phyloP scores from a whole-genome alignment of 2,329 filamentous ascomycete genomes.

The Fusarium sp. region DNA sequence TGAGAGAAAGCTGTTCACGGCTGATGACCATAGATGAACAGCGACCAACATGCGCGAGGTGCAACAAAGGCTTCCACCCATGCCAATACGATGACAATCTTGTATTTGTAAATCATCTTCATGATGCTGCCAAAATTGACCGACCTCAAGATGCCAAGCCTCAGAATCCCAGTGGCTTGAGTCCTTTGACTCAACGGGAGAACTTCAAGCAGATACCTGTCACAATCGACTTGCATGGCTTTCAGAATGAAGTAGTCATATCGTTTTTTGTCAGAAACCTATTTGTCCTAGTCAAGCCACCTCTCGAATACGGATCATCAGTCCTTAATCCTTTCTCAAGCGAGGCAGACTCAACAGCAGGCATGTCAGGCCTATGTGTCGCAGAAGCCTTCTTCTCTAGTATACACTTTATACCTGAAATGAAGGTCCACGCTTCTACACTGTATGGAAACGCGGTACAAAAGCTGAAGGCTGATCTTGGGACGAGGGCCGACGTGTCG shows the following conservation, averaged over 20 bases:
- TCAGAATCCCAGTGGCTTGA: background rate
- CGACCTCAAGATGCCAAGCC: no score
- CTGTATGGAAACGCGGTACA: background rate
- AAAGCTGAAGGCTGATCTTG: background rate
- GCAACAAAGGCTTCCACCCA: background rate
- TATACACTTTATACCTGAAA: background rate
- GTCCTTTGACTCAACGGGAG: background rate
- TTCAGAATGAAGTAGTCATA: background rate
- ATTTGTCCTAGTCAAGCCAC: background rate
- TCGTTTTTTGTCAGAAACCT: background rate
- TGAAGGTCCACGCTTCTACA: background rate
- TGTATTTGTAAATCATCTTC: background rate
- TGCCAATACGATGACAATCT: background rate
- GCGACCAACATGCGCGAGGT: background rate
- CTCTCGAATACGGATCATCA: background rate
- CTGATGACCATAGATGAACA: background rate
- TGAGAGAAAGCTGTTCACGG: background rate
- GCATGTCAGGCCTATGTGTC: background rate
- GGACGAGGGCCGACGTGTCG: background rate
- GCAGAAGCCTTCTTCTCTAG: background rate
- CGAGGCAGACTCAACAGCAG: background rate
- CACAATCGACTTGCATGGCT: background rate
- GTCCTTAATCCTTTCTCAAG: background rate
- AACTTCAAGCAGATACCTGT: background rate
- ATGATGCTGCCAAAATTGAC: no score